These are phyloP conservation scores for Serendipita indica DNA, from an alignment of 768 basidiomycete species.

Conservation along the genomic window DNA sequence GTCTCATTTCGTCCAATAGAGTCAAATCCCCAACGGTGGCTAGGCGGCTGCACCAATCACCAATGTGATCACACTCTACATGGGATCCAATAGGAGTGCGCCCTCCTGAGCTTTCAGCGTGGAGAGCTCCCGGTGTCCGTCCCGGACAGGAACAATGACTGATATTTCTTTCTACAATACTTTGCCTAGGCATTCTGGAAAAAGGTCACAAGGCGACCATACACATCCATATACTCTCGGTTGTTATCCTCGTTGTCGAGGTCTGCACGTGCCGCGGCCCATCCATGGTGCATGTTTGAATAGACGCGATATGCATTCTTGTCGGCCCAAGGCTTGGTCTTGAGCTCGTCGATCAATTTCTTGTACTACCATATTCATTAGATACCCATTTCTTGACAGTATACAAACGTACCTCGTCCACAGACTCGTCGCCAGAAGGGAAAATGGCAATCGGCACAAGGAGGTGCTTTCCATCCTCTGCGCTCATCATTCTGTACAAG, in stretches of 20 bases:
- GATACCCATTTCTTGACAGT: too few relatives aligned
- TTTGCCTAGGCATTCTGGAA: slow-evolving; percentile 20
- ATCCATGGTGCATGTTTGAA: slow-evolving; percentile 42
- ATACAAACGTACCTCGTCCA: slow-evolving; percentile 37
- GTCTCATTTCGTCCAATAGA: too few relatives aligned
- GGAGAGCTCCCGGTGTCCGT: too few relatives aligned
- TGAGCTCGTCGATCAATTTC: slow-evolving; percentile 34
- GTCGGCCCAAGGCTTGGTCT: slow-evolving; percentile 35
- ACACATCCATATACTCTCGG: slow-evolving; percentile 47
- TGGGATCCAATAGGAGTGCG: too few relatives aligned
- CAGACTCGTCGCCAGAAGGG: slow-evolving; percentile 43
- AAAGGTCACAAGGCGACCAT: slow-evolving; percentile 34
- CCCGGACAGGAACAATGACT: too few relatives aligned
- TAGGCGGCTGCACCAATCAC: too few relatives aligned
- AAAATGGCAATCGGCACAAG: slow-evolving; percentile 41
- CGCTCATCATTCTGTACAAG: slow-evolving; percentile 32
- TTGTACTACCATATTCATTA: slow-evolving; percentile 25
- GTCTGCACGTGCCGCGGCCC: slow-evolving; percentile 47
- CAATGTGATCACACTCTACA: too few relatives aligned
- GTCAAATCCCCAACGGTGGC: too few relatives aligned
- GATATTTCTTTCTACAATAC: too few relatives aligned
- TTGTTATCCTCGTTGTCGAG: slow-evolving; percentile 41
- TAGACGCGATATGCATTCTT: slow-evolving; percentile 39
- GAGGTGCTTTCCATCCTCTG: slow-evolving; percentile 35
- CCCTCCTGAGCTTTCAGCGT: too few relatives aligned